phyloP scores from a whole-genome alignment of 2,329 filamentous ascomycete genomes.

The Zymoseptoria ardabiliae region DNA sequence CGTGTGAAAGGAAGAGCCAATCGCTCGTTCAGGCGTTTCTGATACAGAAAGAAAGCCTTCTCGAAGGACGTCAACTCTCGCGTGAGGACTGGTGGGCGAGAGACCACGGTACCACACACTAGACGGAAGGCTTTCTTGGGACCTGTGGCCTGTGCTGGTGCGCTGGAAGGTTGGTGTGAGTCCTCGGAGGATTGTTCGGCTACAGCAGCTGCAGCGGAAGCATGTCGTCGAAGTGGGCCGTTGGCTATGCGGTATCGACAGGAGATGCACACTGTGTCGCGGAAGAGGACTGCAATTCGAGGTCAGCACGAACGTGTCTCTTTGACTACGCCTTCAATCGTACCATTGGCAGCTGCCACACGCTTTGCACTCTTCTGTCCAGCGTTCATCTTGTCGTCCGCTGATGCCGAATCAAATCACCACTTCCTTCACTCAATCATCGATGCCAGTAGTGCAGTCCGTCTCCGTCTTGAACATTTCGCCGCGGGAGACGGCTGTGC shows the following conservation, averaged over 20 bases:
- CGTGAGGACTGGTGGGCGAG: conserved; percentile 80
- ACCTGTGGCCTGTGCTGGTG: conserved; percentile 42
- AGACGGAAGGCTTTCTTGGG: conserved; percentile 38
- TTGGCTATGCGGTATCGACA: conserved; percentile 36
- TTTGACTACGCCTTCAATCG: neutral
- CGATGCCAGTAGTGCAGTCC: neutral
- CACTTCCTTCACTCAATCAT: conserved; percentile 15
- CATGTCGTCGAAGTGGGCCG: conserved; percentile 27
- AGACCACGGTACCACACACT: conserved; percentile 68
- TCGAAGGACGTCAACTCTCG: conserved; percentile 80
- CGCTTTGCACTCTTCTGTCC: conserved; percentile 40
- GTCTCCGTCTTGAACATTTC: neutral
- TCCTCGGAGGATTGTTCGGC: conserved; percentile 17
- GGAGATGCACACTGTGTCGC: conserved; percentile 40
- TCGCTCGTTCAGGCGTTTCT: conserved; percentile 92
- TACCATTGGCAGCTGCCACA: conserved; percentile 36
- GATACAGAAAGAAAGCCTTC: conserved; percentile 90
- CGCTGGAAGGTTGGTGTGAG: conserved; percentile 26
- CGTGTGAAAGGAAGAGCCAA: conserved; percentile 78
- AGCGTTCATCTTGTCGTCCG: conserved; percentile 34
- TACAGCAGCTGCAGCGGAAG: conserved; percentile 32
- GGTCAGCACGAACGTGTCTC: neutral
- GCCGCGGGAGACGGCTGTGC: conserved; percentile 11
- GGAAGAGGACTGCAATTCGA: conserved; percentile 24
- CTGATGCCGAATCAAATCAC: neutral